phyloP scores from a whole-genome alignment of 1,284 basidiomycete species.

The Mycena citricolor region DNA sequence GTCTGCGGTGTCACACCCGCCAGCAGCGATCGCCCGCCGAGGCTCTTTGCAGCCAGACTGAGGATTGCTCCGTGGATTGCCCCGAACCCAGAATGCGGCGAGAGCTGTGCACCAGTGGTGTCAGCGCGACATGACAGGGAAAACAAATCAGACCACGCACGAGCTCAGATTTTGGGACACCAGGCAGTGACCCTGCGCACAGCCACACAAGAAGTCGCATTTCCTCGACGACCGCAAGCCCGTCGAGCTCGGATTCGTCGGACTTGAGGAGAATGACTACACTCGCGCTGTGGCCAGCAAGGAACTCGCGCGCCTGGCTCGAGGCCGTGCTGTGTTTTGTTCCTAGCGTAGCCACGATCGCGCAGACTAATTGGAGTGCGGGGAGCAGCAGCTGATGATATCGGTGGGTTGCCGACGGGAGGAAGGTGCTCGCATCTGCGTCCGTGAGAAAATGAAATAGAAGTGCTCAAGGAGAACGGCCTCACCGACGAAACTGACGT shows the following conservation, averaged over 20 bases:
- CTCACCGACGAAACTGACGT: slow-evolving; percentile 81
- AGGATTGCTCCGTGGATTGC: slow-evolving; percentile 82
- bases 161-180: slow-evolving; percentile 75
- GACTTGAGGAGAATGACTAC: slow-evolving; percentile 76
- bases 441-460: slow-evolving; percentile 10
- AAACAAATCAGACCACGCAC: slow-evolving; percentile 42
- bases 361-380: slow-evolving; percentile 76
- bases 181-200: slow-evolving; percentile 63
- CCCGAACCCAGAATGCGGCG: slow-evolving; percentile 75
- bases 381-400: slow-evolving; percentile 90
- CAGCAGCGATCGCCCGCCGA: slow-evolving; percentile 65
- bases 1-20: slow-evolving; percentile 64
- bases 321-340: slow-evolving; percentile 61
- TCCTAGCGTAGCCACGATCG: slow-evolving; percentile 68
- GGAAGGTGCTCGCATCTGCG: slow-evolving; percentile 81
- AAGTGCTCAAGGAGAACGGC: slow-evolving; percentile 6
- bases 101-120: slow-evolving; percentile 39
- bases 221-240: slow-evolving; percentile 70
- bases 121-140: neutral
- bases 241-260: slow-evolving; percentile 65
- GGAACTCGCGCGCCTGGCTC: slow-evolving; percentile 73
- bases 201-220: slow-evolving; percentile 75
- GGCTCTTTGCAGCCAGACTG: slow-evolving; percentile 70
- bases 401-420: slow-evolving; percentile 84
- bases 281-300: slow-evolving; percentile 78